Evolutionary conservation across 768 basidiomycete genomes (phyloP), one percentile per base, ranked within the genome.

Genomic region (Cubamyces sp.): DNA sequence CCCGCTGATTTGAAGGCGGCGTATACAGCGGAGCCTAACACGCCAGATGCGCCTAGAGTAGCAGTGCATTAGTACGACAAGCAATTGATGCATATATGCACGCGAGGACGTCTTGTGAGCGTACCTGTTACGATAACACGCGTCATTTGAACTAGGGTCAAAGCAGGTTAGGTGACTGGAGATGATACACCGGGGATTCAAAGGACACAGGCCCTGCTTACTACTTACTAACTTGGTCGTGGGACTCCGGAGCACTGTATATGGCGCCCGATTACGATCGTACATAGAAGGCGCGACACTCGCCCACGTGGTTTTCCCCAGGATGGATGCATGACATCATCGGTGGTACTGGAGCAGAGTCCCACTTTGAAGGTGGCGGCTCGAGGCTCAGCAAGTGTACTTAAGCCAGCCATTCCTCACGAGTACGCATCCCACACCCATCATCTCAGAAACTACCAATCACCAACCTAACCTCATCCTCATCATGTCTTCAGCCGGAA

Each of bases 11-110:
- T 77, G 79, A 95, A 94, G 2, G 89, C 86, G 25, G 78, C 71
- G 71, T 83, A 84, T 9, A 96, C 84, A 0, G 92, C 92, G 7
- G 88, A 79, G 11, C 96, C 96, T 12, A 98, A 84, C 9, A 98
- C 84, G 28, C 96, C 96, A 39, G 94, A 96, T 58, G 95, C 95
- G 64, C 95, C 95, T 95, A 75, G 8, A 6, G 12, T 51, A 7
- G n/a, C 18, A 11, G 25, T 28, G 16, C 5, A 14, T 34, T 34
- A 34, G 34, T 34, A 34, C 9, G 4, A 34, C 34, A 34, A 9
- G 1, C 5, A 34, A 6, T 34, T 34, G 34, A 34, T 34, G 34
- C 9, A 34, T 34, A 34, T 34, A 9, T 34, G 9, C 5, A 34
- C 4, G 34, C 34, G 34, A 16, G 15, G 15, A 14, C 15, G 14